Conservation (phyloP, 345 rosid species). For the Gossypioides kirkii region DNA sequence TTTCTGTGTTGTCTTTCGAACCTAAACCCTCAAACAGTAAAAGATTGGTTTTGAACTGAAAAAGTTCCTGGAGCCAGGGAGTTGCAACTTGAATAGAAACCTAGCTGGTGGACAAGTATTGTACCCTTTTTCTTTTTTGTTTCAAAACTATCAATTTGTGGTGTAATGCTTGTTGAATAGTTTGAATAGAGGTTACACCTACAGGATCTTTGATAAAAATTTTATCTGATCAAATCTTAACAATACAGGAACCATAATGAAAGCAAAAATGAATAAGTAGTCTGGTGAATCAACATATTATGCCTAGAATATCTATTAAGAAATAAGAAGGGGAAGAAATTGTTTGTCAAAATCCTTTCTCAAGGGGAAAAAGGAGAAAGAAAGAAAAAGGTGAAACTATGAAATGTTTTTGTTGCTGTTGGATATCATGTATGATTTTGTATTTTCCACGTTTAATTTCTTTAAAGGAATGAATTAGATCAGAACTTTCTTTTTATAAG, state of each 20-base stretch:
- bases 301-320: background rate
- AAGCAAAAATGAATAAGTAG: conserved; percentile 11
- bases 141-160: background rate
- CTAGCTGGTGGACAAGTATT: background rate
- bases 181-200: background rate
- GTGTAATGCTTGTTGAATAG: background rate
- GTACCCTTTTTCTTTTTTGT: background rate
- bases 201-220: background rate
- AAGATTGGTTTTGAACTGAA: background rate
- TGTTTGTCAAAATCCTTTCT: conserved; percentile 1
- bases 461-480: background rate
- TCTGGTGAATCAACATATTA: background rate
- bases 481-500: background rate
- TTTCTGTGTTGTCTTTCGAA: background rate
- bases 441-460: background rate
- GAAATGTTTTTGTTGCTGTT: background rate
- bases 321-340: background rate
- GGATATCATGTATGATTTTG: background rate
- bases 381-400: background rate
- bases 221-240: background rate
- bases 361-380: background rate
- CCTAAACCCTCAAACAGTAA: background rate
- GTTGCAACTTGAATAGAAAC: background rate
- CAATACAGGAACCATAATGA: background rate
- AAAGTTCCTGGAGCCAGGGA: background rate